Evolutionary conservation across 1,284 basidiomycete genomes (phyloP), one percentile per base, ranked within the genome.

Genomic region (Rhodotorula sp.): DNA sequence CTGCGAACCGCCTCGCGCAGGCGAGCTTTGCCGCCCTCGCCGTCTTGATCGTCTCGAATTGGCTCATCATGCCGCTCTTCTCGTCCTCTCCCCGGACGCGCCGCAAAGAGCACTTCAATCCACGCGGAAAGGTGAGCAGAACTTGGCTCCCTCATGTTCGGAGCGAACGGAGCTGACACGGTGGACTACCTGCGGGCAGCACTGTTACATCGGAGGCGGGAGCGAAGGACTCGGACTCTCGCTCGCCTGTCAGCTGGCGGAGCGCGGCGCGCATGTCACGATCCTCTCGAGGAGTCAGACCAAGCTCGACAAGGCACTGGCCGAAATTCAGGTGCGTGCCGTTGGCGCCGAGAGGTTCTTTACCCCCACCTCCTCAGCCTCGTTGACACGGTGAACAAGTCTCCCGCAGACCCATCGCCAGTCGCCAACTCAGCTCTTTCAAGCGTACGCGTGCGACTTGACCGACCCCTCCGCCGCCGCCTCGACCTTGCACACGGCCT

Each of bases 161-260:
- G 4, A 3, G 2, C 0, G 14, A 6, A 7, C 5, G 5, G 7
- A 34, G 34, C 7, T 34, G 34, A 34, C 34, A 34, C 34, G 34
- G 7, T 34, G 5, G 34, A 6, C 10, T n/a, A 38, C 26, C 10
- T n/a, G 19, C 59, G 16, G 31, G 47, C 56, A 91, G 89, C 88
- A 88, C 77, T 88, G 86, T 80, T 90, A 89, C 79, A 83, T 93
- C 64, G 90, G 91, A 21, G 93, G 92, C 34, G 92, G 91, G 1
- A 90, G 88, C 15, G 85, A 88, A 31, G 92, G 92, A 1, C 85
- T 93, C 2, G 92, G 93, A 14, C 84, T 91, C 19, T 85, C 87
- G 0, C 83, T 93, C 1, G 90, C 91, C 1, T 83, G 86, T 54
- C 83, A 88, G 54, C 84, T 94, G 18, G 86, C 88, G n/a, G 81